Base-by-base conservation (phyloP, 2,329 filamentous ascomycete species). In the Cladosporium sp. region DNA sequence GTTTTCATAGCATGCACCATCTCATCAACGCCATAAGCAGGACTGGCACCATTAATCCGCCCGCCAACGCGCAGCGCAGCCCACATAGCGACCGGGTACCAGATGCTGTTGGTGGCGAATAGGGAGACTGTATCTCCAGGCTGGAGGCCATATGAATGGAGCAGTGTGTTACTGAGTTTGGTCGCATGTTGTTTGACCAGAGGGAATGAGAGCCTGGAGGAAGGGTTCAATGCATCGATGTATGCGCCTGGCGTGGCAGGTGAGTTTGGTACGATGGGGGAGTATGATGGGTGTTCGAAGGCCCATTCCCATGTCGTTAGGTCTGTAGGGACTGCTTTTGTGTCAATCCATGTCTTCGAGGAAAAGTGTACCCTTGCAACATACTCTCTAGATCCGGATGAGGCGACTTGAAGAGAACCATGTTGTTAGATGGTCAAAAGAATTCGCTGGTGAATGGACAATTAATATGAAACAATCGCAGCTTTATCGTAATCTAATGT, bases 11-110 rank as follows among this genome's bases (percentile, higher is more conserved):
- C 81, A 63, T 84, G 83, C 1, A 75, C 77, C 78, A 86, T 84
- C 58, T 86, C 83, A 40, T 86, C 83, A 12, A 79, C 71, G 48
- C 79, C 84, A 64, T 85, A 86, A 0, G 81, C 82, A 0, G 83
- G 83, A 15, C 75, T 80, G 0, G 81, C 82, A 1, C 83, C 82
- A 6, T 75, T 80, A 1, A 84, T 78, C 22, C 80, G 72, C 7
- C 77, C 82, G 0, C 73, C 78, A 4, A 71, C 72, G 11, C 77
- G 72, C 4, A 81, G 68, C 2, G 76, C 74, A 0, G 77, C 76
- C 51, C 80, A 74, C 71, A 84, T 79, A 12, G 78, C 80, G 4
- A 84, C 76, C 0, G 82, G 82, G 57, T 84, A 85, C 80, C 80
- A 85, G 48, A 85, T 78, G 7, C 78, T 82, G 59, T 86, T 86